Conservation (phyloP, 169 alveolate genomes). For the Plasmodium ovale region DNA sequence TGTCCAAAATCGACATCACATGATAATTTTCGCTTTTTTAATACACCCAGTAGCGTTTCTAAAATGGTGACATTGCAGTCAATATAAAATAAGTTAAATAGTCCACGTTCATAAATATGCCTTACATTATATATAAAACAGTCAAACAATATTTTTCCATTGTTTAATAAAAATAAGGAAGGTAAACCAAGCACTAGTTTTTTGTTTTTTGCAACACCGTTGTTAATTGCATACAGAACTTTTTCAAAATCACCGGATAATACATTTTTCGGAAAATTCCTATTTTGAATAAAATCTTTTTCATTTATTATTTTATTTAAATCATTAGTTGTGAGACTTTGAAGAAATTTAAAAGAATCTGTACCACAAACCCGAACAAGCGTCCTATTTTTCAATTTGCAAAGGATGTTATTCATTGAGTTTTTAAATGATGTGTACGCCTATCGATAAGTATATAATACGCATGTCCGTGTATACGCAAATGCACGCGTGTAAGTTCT, state of each 20-base stretch:
- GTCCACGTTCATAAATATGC: slow-evolving; percentile 18
- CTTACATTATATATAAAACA: slow-evolving; percentile 74
- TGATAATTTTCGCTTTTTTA: slow-evolving; percentile 53
- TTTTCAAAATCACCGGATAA: slow-evolving; percentile 26
- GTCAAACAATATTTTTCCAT: slow-evolving; percentile 82
- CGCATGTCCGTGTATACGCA: neutral
- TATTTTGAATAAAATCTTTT: slow-evolving; percentile 33
- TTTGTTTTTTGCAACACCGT: slow-evolving; percentile 19
- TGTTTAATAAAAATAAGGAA: slow-evolving; percentile 79
- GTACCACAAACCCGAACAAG: slow-evolving; percentile 77
- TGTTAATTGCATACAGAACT: slow-evolving; percentile 5
- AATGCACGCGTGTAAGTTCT: neutral
- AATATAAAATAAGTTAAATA: slow-evolving; percentile 41
- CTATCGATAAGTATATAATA: neutral
- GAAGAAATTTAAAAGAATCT: slow-evolving; percentile 82
- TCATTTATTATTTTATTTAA: slow-evolving; percentile 55
- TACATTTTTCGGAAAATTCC: slow-evolving; percentile 34
- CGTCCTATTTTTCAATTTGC: slow-evolving; percentile 76
- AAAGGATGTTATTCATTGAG: slow-evolving; percentile 63
- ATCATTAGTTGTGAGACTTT: slow-evolving; percentile 82
- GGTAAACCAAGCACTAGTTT: slow-evolving; percentile 38
- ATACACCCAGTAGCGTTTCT: slow-evolving; percentile 9
- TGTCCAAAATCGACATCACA: slow-evolving; percentile 58
- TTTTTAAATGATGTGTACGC: neutral
- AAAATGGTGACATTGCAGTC: slow-evolving; percentile 31